Percentiles rank a stretch among this genome's conserved stretches.
These are phyloP conservation scores for Diphasiastrum complanatum DNA, from an alignment of 83 land plant species.

Conservation along the genomic window DNA sequence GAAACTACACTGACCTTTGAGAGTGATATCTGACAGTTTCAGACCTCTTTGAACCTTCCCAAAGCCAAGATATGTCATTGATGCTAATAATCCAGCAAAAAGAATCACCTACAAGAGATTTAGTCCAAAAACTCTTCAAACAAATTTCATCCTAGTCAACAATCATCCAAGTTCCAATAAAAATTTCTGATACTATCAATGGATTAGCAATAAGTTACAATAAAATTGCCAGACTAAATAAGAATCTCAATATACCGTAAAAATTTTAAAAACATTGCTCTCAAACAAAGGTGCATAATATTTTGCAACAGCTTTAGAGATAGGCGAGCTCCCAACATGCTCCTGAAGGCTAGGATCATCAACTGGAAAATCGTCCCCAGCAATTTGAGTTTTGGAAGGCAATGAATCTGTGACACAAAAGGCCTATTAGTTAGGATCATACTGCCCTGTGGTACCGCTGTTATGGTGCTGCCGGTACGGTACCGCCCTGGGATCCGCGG, in stretches of 20 bases:
- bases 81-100: slow-evolving; percentile 24
- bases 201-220: too few relatives aligned
- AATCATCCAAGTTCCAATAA: background rate
- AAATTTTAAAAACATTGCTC: slow-evolving; percentile 30
- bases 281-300: slow-evolving; percentile 40
- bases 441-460: too few relatives aligned
- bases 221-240: background rate
- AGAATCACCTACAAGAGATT: slow-evolving; percentile 30
- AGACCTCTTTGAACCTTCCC: slow-evolving; percentile 38
- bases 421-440: too few relatives aligned
- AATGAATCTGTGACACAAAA: too few relatives aligned
- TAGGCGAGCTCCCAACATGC: slow-evolving; percentile 20
- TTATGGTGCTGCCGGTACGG: too few relatives aligned
- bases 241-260: slow-evolving; percentile 20
- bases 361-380: slow-evolving; percentile 1
- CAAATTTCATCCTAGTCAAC: background rate
- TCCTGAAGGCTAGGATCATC: slow-evolving; percentile 11
- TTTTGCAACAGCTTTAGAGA: slow-evolving; percentile 32
- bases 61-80: slow-evolving; percentile 37
- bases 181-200: background rate
- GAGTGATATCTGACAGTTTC: slow-evolving; percentile 36
- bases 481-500: too few relatives aligned
- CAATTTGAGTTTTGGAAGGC: too few relatives aligned
- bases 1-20: slow-evolving; percentile 27
- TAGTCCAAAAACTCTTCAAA: too few relatives aligned